These are phyloP conservation scores for Agarophyton chilense DNA, from an alignment of 23 red algal genomes.

Conservation along the genomic window DNA sequence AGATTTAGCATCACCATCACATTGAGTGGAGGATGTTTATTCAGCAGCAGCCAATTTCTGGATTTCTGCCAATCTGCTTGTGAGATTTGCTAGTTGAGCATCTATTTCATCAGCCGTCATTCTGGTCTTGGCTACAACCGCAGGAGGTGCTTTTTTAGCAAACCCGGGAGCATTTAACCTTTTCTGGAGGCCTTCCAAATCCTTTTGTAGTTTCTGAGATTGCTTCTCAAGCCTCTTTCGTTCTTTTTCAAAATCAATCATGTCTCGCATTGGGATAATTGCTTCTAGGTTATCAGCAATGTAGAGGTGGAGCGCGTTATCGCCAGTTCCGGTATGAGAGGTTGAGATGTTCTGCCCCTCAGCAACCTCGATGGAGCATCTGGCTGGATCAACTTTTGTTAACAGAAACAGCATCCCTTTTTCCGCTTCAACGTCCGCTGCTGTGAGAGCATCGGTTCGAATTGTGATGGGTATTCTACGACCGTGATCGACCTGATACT, in stretches of 20 bases:
- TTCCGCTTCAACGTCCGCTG: conserved; percentile 49
- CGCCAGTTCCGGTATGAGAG: not conserved
- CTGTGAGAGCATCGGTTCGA: conserved; percentile 38
- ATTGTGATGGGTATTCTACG: conserved; percentile 71
- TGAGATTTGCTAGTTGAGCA: conserved; percentile 59
- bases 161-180: conserved; percentile 81
- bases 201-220: conserved; percentile 61
- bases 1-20: not conserved
- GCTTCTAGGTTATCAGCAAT: conserved; percentile 70
- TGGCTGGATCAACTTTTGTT: conserved; percentile 67
- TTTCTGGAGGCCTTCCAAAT: conserved; percentile 75
- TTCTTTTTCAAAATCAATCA: conserved; percentile 90
- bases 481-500: conserved; percentile 83
- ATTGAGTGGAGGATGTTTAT: not conserved
- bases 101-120: conserved; percentile 50
- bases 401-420: conserved; percentile 69
- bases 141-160: conserved; percentile 82
- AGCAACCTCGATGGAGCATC: conserved; percentile 42
- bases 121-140: conserved; percentile 79
- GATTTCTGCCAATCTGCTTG: conserved; percentile 54
- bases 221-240: conserved; percentile 87
- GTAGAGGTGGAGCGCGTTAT: conserved; percentile 63
- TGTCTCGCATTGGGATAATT: conserved; percentile 76
- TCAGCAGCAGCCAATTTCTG: conserved; percentile 57
- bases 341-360: not conserved